These are phyloP conservation scores for Fraxinus cuspidata DNA, from an alignment of 257 asterid genomes.

Conservation along the genomic window DNA sequence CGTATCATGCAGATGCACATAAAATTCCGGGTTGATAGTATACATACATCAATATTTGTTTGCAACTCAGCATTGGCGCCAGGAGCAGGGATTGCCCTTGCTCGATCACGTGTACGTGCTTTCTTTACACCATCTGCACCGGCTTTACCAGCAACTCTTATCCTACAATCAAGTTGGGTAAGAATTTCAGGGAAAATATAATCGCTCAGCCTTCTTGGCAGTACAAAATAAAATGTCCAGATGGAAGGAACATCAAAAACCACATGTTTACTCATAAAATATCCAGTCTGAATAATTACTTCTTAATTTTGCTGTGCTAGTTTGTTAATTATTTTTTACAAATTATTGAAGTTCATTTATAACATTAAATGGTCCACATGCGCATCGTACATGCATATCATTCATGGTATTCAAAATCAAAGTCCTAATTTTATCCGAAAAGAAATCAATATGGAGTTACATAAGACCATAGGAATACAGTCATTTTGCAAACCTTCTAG, in stretches of 20 bases:
- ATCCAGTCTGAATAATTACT: background rate
- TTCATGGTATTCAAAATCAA: background rate
- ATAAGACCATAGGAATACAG: background rate
- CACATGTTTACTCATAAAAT: background rate
- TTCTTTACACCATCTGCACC: conserved; percentile 63
- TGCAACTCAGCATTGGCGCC: conserved; percentile 90
- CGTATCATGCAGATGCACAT: background rate
- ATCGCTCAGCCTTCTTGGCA: background rate
- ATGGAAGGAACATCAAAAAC: background rate
- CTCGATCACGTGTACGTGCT: conserved; percentile 68
- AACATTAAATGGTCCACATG: background rate
- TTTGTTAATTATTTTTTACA: background rate
- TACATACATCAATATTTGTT: conserved; percentile 73
- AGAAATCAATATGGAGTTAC: background rate
- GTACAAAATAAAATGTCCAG: background rate
- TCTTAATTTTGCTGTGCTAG: background rate
- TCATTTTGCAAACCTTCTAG: conserved; percentile 61
- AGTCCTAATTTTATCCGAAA: background rate
- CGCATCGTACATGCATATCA: conserved; percentile 12
- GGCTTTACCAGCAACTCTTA: conserved; percentile 70
- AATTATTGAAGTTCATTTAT: background rate
- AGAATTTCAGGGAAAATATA: conserved; percentile 15
- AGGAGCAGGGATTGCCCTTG: conserved; percentile 83
- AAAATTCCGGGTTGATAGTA: background rate
- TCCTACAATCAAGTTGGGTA: conserved; percentile 43